Evolutionary conservation across 345 rosid genomes (phyloP), one percentile per base, ranked within the genome.

Genomic region (Euphorbia peplus): DNA sequence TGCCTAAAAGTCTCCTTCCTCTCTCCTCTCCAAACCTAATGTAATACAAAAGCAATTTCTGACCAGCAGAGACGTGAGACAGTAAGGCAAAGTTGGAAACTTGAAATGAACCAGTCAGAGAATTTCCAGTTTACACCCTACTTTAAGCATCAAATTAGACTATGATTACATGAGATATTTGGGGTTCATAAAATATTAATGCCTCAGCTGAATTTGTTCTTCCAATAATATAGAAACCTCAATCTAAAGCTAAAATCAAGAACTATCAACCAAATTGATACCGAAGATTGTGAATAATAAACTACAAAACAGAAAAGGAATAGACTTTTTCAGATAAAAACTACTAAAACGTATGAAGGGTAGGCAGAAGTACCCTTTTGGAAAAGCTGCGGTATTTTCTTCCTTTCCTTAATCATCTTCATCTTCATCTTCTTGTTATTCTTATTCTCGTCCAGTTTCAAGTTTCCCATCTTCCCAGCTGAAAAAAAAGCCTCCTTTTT

Each of bases 401-500:
- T 39, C 37, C 30, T 16, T 15, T 11, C 51, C 19, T 53, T 41
- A 55, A 50, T 60, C 9, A 26, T 14, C 42, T 44, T 58, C n/a
- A 35, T 41, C 62, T 59, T 60, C 9, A 26, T 14, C 42, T 44
- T 58, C n/a, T 51, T 63, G 61, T 9, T 29, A 1, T 39, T 53
- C 50, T 46, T 46, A 41, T 42, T 42, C 52, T 29, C 32, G 16
- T 39, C 71, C 66, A 47, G 25, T 16, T 72, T 72, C 60, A 65
- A 47, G 21, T n/a, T 48, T 39, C 65, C 52, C 75, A 65, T 64
- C 37, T 72, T 56, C 54, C 54, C 51, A 16, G 8, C 52, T 12
- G 28, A 60, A 37, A 5, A 37, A 5, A 4, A 18, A 4, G 26
- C 8, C 9, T 29, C 50, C 15, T 22, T 18, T 55, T 32, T 6